phyloP scores from a whole-genome alignment of 139 green algal genomes.

The Auxenochlorella protothecoides region DNA sequence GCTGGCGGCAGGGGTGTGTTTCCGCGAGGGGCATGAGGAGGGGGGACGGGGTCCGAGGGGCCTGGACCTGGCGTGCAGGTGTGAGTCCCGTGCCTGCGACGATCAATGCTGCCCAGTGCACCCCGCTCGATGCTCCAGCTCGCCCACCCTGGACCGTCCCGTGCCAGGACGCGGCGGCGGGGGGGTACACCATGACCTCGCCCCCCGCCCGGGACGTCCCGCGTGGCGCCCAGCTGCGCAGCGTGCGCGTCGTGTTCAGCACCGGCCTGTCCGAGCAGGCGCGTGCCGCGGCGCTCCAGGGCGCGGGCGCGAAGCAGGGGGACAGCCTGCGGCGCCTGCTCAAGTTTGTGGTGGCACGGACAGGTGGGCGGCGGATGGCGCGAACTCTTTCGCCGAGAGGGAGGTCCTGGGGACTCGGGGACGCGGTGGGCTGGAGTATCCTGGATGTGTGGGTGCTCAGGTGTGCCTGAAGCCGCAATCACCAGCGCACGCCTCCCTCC shows the following conservation, averaged over 20 bases:
- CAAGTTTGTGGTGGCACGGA: constrained; percentile 45
- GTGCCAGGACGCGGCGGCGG: too few species aligned
- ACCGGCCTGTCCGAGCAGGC: constrained; percentile 31
- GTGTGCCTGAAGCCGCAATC: neutral
- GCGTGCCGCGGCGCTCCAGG: constrained; percentile 24
- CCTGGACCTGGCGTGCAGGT: too few species aligned
- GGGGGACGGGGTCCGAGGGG: too few species aligned
- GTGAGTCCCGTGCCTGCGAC: too few species aligned
- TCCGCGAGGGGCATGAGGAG: too few species aligned
- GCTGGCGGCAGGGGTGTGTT: too few species aligned
- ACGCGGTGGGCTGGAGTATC: neutral
- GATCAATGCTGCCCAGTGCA: too few species aligned
- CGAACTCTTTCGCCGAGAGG: neutral
- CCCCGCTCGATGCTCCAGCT: too few species aligned
- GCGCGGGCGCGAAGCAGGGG: constrained; percentile 10
- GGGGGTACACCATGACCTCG: too few species aligned
- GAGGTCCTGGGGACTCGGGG: neutral
- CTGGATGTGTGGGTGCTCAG: neutral
- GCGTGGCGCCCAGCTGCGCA: too few species aligned
- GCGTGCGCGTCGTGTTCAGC: constrained; percentile 32
- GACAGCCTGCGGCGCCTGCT: constrained; percentile 32
- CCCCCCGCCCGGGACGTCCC: too few species aligned
- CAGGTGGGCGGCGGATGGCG: neutral
- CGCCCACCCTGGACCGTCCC: too few species aligned
- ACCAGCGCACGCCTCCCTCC: neutral